Evolutionary conservation across 2,329 filamentous ascomycete genomes (phyloP).

Genomic region (Colletotrichum musae): DNA sequence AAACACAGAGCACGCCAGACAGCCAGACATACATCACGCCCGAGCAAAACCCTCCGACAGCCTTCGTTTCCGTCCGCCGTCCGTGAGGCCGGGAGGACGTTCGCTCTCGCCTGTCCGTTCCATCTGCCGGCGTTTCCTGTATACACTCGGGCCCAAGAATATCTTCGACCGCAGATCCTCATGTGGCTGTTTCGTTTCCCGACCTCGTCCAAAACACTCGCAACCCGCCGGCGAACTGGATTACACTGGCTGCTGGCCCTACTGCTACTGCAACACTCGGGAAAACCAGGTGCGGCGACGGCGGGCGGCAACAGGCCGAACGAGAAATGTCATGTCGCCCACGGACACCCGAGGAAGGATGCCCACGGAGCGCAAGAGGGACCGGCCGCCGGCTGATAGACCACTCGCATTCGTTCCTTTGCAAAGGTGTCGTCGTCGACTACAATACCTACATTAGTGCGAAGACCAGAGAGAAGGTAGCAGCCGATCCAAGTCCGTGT

Average conservation of each 20-base stretch:
- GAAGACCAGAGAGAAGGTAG: not conserved
- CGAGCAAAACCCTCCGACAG: conserved; percentile 11
- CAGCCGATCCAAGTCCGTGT: not conserved
- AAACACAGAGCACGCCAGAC: not conserved
- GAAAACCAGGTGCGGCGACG: not conserved
- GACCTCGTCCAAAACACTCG: not conserved
- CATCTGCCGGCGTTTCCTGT: not conserved
- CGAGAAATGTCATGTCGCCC: not conserved
- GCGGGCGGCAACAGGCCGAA: not conserved
- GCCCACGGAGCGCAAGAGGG: too few species aligned
- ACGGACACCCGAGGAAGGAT: not conserved
- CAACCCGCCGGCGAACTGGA: too few species aligned
- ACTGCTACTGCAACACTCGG: not conserved
- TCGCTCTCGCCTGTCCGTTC: not conserved
- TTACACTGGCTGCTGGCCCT: not conserved
- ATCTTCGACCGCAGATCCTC: not conserved
- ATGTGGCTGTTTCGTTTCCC: not conserved
- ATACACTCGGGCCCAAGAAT: not conserved
- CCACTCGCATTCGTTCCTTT: too few species aligned
- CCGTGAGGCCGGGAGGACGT: conserved; percentile 13
- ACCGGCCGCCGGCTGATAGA: too few species aligned
- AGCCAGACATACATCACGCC: not conserved
- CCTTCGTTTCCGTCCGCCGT: conserved; percentile 24
- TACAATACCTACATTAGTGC: too few species aligned
- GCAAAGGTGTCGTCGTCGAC: too few species aligned